Evolutionary conservation across 202 grass and related monocot genomes (phyloP).

Genomic region (Zoysia matrella): DNA sequence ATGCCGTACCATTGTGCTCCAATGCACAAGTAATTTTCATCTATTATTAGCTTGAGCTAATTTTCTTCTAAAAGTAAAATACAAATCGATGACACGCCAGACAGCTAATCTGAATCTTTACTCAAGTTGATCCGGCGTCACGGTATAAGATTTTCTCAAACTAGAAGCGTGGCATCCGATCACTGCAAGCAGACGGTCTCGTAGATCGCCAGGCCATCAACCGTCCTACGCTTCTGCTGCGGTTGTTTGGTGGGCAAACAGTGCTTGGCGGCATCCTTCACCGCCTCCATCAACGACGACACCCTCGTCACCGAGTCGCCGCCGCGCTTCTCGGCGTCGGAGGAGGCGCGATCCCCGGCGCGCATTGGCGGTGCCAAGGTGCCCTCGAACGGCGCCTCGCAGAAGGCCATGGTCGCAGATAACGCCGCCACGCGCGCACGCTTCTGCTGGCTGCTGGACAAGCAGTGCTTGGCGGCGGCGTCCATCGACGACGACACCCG

Average conservation of each 20-base stretch:
- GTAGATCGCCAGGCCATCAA: neutral
- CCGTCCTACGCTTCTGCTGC: neutral
- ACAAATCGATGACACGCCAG: neutral
- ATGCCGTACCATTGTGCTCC: too few species aligned
- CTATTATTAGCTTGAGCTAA: neutral
- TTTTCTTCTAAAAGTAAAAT: neutral
- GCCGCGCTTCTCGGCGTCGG: neutral
- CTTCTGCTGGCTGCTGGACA: too few species aligned
- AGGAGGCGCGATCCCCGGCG: neutral
- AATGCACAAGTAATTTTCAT: too few species aligned
- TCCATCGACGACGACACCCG: too few species aligned
- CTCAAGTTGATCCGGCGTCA: neutral
- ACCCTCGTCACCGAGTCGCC: neutral
- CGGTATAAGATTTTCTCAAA: neutral
- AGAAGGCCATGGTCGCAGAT: slow-evolving; percentile 13
- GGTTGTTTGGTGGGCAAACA: neutral
- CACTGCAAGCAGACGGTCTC: slow-evolving; percentile 4
- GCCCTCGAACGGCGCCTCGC: slow-evolving; percentile 44
- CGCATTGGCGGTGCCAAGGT: neutral
- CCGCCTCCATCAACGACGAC: neutral
- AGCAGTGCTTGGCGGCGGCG: too few species aligned
- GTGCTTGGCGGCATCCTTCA: neutral
- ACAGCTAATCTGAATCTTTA: neutral
- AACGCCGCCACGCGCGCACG: too few species aligned
- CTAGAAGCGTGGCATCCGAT: neutral